A percentile compares a stretch with the other conserved stretches of the same genome.
These are phyloP conservation scores for Penicillium sp. DNA, from an alignment of 2,329 filamentous ascomycete genomes.

Conservation along the genomic window DNA sequence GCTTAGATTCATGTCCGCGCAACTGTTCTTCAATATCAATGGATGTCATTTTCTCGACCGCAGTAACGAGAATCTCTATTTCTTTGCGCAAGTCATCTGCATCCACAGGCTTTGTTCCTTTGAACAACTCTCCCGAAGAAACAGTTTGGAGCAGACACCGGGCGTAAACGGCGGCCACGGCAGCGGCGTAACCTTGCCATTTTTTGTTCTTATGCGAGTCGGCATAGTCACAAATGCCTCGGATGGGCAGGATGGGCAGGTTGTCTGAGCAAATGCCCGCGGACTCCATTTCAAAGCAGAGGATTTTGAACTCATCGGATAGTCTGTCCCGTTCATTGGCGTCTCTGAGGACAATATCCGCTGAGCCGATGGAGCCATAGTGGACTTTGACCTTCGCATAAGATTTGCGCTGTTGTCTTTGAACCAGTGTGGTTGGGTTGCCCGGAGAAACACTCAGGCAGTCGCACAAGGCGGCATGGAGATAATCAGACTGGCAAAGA, in stretches of 20 bases:
- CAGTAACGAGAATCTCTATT: not conserved
- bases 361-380: no score
- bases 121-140: not conserved
- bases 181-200: slow-evolving; percentile 20
- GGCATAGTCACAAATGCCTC: slow-evolving; percentile 20
- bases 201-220: slow-evolving; percentile 22
- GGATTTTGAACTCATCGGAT: no score
- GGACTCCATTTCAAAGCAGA: no score
- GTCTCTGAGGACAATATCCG: no score
- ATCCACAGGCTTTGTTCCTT: not conserved
- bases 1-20: not conserved
- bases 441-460: not conserved
- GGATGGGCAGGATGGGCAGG: not conserved
- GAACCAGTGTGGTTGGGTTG: no score
- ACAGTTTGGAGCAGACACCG: not conserved
- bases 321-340: no score
- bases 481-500: not conserved
- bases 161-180: not conserved
- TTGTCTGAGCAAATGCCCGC: not conserved
- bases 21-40: no score
- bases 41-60: not conserved
- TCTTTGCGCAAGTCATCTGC: not conserved
- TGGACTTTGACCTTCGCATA: no score
- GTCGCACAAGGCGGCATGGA: not conserved
- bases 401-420: no score